Evolutionary conservation across 768 basidiomycete species (phyloP), one percentile per base, ranked within the genome.

Genomic region (Tricholoma sp.): DNA sequence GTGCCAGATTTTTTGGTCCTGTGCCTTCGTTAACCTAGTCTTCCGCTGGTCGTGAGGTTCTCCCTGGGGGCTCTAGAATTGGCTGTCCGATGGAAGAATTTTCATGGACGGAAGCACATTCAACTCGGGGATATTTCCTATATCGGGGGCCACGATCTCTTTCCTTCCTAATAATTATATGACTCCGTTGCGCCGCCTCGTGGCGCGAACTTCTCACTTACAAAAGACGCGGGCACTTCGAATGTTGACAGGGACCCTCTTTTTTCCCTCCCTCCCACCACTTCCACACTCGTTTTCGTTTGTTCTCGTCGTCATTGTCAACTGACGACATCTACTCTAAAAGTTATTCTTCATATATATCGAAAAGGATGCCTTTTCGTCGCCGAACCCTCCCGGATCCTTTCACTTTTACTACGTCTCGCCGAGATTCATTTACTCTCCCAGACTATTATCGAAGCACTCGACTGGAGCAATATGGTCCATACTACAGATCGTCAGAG

Each of bases 401-500:
- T n/a, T 46, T 32, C 27, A 8, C 54, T 32, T 43, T 55, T 5
- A 4, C 39, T 18, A 7, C 29, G 2, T 46, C 39, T 18, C 11
- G 32, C 8, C 41, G 41, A 34, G 43, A 47, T 32, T 47, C 54
- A 21, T 31, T 35, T 22, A 34, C 11, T 32, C 43, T 55, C 18
- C 54, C 54, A 6, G 54, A 47, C 29, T 55, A 55, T 24, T 47
- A 55, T 45, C 43, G 54, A 11, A 27, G 14, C 14, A 55, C 54
- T 31, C 54, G 54, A 8, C 39, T 45, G 14, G 54, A 55, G 46
- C 37, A 55, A 2, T 55, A 55, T 18, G 54, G 54, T n/a, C 54
- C 41, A 21, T 55, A 31, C 43, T 55, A 29, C 43, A 55, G 41
- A 24, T 46, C 45, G 6, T 24, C 45, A 46, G 43, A 45, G 32